Evolutionary conservation across 352 stramenopile genomes (phyloP).

Genomic region (Pseudoperonospora humuli): DNA sequence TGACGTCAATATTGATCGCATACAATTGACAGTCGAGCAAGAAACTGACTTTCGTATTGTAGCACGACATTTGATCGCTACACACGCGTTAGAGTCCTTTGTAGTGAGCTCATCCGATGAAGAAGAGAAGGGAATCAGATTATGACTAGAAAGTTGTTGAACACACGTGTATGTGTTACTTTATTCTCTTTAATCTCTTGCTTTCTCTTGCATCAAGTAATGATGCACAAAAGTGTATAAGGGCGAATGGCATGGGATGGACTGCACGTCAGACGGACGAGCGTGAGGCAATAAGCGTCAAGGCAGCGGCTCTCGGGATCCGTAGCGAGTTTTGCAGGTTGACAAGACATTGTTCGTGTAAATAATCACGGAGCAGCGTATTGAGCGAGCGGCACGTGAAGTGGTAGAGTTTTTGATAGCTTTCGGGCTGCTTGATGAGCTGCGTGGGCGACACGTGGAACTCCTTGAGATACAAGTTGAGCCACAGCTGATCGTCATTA

Average conservation of each 20-base stretch:
- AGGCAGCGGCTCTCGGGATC: constrained; percentile 51
- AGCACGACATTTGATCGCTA: too few species aligned
- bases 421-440: constrained; percentile 44
- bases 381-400: constrained; percentile 63
- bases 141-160: neutral
- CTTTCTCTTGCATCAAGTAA: neutral
- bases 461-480: constrained; percentile 54
- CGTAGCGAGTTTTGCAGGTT: constrained; percentile 64
- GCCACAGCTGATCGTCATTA: constrained; percentile 57
- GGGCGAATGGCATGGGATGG: neutral
- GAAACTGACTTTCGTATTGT: too few species aligned
- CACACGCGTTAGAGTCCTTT: too few species aligned
- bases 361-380: constrained; percentile 63
- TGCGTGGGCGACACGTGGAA: constrained; percentile 73
- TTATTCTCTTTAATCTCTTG: too few species aligned
- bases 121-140: constrained; percentile 3
- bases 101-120: constrained; percentile 36
- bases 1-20: too few species aligned
- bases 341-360: constrained; percentile 69
- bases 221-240: constrained; percentile 4
- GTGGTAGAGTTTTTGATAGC: constrained; percentile 71
- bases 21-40: too few species aligned
- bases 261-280: constrained; percentile 9
- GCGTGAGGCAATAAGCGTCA: constrained; percentile 43
- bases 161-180: neutral